phyloP scores from a whole-genome alignment of 2,329 filamentous ascomycete genomes.

The Trichothecium roseum region DNA sequence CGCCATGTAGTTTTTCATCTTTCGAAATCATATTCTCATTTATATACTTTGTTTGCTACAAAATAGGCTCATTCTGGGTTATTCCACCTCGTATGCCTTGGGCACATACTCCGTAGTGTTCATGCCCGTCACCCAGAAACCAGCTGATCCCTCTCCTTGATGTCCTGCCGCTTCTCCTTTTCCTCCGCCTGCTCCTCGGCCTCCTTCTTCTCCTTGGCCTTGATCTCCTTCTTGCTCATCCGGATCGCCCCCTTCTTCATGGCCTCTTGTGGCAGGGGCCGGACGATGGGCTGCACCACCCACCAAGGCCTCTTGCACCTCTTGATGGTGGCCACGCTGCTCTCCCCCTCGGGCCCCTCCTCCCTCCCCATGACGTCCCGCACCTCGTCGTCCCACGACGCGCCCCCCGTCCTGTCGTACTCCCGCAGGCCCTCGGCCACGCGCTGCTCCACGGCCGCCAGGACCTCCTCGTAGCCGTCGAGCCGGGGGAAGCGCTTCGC shows the following conservation, averaged over 20 bases:
- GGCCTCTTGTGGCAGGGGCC: slow-evolving; percentile 81
- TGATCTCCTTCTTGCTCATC: slow-evolving; percentile 59
- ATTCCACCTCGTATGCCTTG: too few species aligned
- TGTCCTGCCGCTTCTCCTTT: slow-evolving; percentile 29
- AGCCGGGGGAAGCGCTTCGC: slow-evolving; percentile 57
- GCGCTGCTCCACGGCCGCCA: slow-evolving; percentile 63
- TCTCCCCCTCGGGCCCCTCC: slow-evolving; percentile 37
- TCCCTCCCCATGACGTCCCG: slow-evolving; percentile 13
- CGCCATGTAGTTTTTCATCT: too few species aligned
- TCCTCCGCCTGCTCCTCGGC: slow-evolving; percentile 25
- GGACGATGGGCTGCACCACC: slow-evolving; percentile 79
- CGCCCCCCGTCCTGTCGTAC: slow-evolving; percentile 44
- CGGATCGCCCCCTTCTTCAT: slow-evolving; percentile 69
- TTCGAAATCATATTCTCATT: too few species aligned
- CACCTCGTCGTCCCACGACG: slow-evolving; percentile 33
- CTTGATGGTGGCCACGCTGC: slow-evolving; percentile 56
- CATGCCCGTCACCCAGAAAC: too few species aligned
- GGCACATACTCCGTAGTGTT: too few species aligned
- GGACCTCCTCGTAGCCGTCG: slow-evolving; percentile 63
- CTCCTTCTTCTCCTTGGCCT: slow-evolving; percentile 19
- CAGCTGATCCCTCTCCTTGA: slow-evolving; percentile 16
- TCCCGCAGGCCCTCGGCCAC: slow-evolving; percentile 64
- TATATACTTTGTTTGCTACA: too few species aligned
- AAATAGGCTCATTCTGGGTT: too few species aligned
- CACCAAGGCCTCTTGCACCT: slow-evolving; percentile 77